Evolutionary conservation across 495 filamentous ascomycete species (phyloP), one percentile per base, ranked within the genome.

Genomic region (Lepidopterella palustris): DNA sequence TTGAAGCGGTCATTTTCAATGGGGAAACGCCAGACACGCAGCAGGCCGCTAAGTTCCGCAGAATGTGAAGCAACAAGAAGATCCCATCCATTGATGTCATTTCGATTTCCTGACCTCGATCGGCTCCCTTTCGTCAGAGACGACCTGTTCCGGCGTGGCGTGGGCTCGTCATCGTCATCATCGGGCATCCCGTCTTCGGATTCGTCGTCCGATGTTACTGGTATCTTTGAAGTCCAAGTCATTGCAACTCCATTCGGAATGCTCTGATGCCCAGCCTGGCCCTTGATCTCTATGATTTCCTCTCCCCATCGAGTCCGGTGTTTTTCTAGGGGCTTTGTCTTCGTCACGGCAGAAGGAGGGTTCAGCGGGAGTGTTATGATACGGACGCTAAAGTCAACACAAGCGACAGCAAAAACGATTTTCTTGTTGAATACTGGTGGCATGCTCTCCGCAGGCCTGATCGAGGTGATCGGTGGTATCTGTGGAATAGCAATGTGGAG

Each of bases 281-380:
- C 32, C n/a, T 51, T 28, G 13, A 66, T 59, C 24, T 62, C 55
- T 57, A 61, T 25, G 0, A 69, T 48, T 39, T 63, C 55, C 23
- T 63, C 63, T 18, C 66, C 66, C 35, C 51, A 68, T 20, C 32
- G 55, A 5, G 55, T 53, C 28, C 49, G 45, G 20, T 50, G 8
- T 11, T 45, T 60, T 3, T n/a, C 25, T 9, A 20, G 9, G 18
- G 64, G 59, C 4, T 66, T 52, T 29, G 75, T 67, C 45, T 72
- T 78, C 32, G 72, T 71, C 5, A 63, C 58, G 28, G 84, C 79
- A 42, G 89, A 87, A 4, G 89, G 88, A 10, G 89, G 89, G 8
- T 77, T 76, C 31, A 93, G 74, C 0, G 90, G 90, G 5, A 96
- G 67, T 3, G 83, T 86, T 11, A 93, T 72, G 29, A 96, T 72